Evolutionary conservation across 352 stramenopile genomes (phyloP).

Genomic region (Thalassiosira hispida): DNA sequence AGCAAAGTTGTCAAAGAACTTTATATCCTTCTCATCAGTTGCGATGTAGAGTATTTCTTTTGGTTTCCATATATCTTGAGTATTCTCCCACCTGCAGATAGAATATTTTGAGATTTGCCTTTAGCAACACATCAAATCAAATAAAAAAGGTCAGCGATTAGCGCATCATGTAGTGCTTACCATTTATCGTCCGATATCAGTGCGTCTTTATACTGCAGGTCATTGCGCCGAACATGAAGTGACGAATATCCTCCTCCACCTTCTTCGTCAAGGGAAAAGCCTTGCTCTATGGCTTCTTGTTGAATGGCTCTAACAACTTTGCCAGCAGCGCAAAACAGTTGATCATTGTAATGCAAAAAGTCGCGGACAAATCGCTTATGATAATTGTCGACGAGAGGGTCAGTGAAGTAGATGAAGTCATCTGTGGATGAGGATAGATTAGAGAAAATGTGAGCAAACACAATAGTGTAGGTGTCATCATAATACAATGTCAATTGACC

Average conservation of each 20-base stretch:
- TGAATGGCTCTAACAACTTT: constrained; percentile 62
- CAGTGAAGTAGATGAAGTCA: constrained; percentile 63
- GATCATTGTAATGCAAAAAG: constrained; percentile 75
- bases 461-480: too few species aligned
- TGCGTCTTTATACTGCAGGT: constrained; percentile 64
- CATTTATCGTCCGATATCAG: constrained; percentile 59
- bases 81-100: constrained; percentile 55
- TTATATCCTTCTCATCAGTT: constrained; percentile 75
- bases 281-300: constrained; percentile 45
- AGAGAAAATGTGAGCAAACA: too few species aligned
- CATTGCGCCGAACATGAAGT: constrained; percentile 53
- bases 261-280: constrained; percentile 58
- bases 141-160: constrained; percentile 5
- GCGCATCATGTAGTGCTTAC: constrained; percentile 16
- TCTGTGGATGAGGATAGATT: too few species aligned
- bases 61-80: constrained; percentile 45
- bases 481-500: too few species aligned
- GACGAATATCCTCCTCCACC: constrained; percentile 56
- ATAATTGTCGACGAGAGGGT: constrained; percentile 53
- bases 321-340: constrained; percentile 72
- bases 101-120: constrained; percentile 33
- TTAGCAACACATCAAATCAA: constrained; percentile 3
- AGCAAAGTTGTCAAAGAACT: constrained; percentile 76
- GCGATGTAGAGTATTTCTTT: constrained; percentile 77
- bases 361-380: constrained; percentile 74